Percentiles rank a stretch among this genome's conserved stretches.
phyloP scores from a whole-genome alignment of 192 early-diverging fungal genomes.

The Thamnidium elegans region DNA sequence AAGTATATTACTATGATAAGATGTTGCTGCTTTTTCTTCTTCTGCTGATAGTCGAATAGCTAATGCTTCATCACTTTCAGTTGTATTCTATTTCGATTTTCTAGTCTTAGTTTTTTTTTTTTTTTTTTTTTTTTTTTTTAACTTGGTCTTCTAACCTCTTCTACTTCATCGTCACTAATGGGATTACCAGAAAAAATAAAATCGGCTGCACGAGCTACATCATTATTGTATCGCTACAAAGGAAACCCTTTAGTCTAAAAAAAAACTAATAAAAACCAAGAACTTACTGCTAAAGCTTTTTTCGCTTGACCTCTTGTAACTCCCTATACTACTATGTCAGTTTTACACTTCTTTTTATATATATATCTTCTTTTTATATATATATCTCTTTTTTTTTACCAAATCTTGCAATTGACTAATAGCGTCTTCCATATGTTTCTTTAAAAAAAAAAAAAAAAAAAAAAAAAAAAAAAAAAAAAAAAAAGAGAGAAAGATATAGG shows the following conservation, averaged over 20 bases:
- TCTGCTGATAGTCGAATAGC: background rate
- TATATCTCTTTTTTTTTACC: background rate
- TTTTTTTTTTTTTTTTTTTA: background rate
- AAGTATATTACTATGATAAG: background rate
- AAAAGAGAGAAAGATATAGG: background rate
- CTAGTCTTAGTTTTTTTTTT: background rate
- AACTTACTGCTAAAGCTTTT: conserved; percentile 20
- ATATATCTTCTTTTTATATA: background rate
- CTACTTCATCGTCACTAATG: conserved; percentile 22
- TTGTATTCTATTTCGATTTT: background rate
- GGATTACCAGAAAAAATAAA: conserved; percentile 37
- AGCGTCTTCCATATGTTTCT: conserved; percentile 12
- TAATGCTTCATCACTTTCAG: background rate
- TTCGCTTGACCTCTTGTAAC: conserved; percentile 15
- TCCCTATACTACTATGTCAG: conserved; percentile 9
- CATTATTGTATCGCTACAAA: conserved; percentile 36
- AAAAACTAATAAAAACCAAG: too few relatives aligned
- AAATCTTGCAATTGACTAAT: conserved; percentile 15
- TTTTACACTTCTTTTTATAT: background rate
- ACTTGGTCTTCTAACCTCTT: background rate
- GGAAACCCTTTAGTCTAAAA: background rate
- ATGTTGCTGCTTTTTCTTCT: background rate
- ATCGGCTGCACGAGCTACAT: conserved; percentile 38
- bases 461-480: background rate
- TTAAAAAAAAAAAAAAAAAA: too few relatives aligned